Evolutionary conservation across 306 rosid genomes (phyloP), one percentile per base, ranked within the genome.

Genomic region (Luffa aegyptiaca): DNA sequence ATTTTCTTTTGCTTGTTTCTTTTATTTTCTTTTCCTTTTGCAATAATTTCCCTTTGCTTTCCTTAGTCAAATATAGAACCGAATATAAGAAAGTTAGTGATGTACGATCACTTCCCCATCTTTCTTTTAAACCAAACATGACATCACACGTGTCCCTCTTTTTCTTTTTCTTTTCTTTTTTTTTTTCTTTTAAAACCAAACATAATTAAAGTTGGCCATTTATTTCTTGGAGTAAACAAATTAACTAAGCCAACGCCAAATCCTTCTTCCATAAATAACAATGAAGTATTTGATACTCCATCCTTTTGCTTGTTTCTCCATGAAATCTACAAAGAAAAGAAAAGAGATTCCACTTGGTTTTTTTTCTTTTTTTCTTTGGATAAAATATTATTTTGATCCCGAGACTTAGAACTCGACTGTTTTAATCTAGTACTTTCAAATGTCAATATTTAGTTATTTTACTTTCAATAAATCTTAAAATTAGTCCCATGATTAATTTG

Each of bases 51-150:
- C 17, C 0, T n/a, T 65, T 65, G 12, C 26, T 65, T 65, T 70
- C 11, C 12, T 71, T 71, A 26, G 58, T 71, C 77, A 71, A 71
- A 71, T 71, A 20, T 21, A 44, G 58, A 71, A 71, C 42, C 77
- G 77, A 71, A 71, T 71, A 71, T 71, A 71, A 46, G 57, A 71
- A 71, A 71, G 77, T 45, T 26, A 26, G 77, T 44, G 75, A 45
- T 11, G 76, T 46, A 71, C 11, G 77, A 71, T 71, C 57, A 46
- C 9, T 71, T 70, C 76, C 76, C 57, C n/a, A 71, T 71, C 8
- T 71, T 21, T 21, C 2, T 6, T 12, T 46, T 5, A 4, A 71
- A 26, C 76, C 76, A 71, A 71, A 71, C 11, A 46, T 2, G 20
- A 71, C 2, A 6, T 46, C 58, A 45, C 77, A 71, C 77, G 77